Conservation (phyloP, 2,329 filamentous ascomycete species). For the Aspergillus uvarum region DNA sequence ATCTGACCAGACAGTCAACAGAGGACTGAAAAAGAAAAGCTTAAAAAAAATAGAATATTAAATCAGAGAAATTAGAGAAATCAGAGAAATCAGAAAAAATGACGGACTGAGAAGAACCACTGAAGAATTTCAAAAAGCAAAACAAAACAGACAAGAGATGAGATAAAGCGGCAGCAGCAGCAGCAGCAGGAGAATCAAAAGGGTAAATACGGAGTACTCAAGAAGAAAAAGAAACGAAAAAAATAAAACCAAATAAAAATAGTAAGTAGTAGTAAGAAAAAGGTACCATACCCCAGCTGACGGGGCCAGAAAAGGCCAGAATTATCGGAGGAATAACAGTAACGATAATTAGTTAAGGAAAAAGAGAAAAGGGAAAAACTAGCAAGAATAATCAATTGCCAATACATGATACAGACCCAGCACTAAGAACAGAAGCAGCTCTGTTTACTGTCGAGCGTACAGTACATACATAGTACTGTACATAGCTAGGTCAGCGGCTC, state of each 20-base stretch:
- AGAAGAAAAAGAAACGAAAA: conserved; percentile 8
- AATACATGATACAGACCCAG: conserved; percentile 6
- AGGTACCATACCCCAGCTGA: conserved; percentile 9
- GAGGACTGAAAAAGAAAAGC: conserved; percentile 11
- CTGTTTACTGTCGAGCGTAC: conserved; percentile 26
- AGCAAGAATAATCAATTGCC: conserved; percentile 12
- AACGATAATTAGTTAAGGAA: conserved; percentile 11
- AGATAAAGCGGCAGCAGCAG: background rate
- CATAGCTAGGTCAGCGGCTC: conserved; percentile 24
- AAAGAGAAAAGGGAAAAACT: conserved; percentile 15
- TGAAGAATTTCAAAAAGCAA: background rate
- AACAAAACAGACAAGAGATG: conserved; percentile 3
- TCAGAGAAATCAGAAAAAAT: conserved; percentile 12
- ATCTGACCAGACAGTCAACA: conserved; percentile 5
- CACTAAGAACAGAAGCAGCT: conserved; percentile 9
- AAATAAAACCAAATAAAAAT: conserved; percentile 6
- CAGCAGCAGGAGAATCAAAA: background rate
- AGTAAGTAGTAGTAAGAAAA: conserved; percentile 1
- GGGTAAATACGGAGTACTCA: conserved; percentile 4
- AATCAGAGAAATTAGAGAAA: conserved; percentile 13
- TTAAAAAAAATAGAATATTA: conserved; percentile 9
- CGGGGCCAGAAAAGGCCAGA: conserved; percentile 8
- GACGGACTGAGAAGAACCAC: background rate
- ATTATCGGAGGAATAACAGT: conserved; percentile 5
- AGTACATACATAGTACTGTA: too few relatives aligned